Base-by-base conservation (phyloP, 2,329 filamentous ascomycete genomes). In the Aspergillus latus region DNA sequence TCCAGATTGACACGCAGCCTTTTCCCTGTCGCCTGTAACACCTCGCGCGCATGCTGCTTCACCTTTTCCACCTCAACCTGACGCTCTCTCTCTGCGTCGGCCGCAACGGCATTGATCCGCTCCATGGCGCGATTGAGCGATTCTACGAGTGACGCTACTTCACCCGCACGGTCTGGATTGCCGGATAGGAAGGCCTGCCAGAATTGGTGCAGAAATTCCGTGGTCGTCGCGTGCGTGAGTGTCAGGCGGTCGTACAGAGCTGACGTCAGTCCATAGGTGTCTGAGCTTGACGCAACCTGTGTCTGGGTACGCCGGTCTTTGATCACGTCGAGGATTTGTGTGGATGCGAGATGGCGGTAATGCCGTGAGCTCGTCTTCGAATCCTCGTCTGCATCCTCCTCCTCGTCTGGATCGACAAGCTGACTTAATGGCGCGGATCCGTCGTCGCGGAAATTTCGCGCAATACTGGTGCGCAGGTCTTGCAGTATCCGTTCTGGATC, bases 181-280 rank as follows among this genome's bases (percentile, higher is more conserved):
- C 92, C 93, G 0, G 92, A 97, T 28, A 96, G 81, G 68, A 96
- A 99, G 0, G 92, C 86, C 34, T 85, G 83, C 93, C 93, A 99
- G 77, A 99, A 99, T 72, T 97, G 95, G 66, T 93, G 90, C n/a
- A 99, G 78, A 67, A 97, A 99, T 69, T 99, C 94, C 37, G 90
- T 88, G 0, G 91, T 95, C 0, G 94, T 99, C 52, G 92, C 92
- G 71, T 97, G 92, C 0, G 93, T 96, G 54, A 89, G 80, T 10
- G 78, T 80, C n/a, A 89, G 68, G 15, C 82, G 82, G 62, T 88
- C 85, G 62, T 85, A 86, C 1, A 85, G 76, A 2, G 72, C 65
- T 7, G 74, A 62, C 1, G 81, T 78, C 13, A 84, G 72, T 3
- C 80, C 81, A 32, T 73, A 76, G 1, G 76, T 76, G 34, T 69